Evolutionary conservation across 108 stramenopile species (phyloP).

Genomic region (Parietichytrium sp.): DNA sequence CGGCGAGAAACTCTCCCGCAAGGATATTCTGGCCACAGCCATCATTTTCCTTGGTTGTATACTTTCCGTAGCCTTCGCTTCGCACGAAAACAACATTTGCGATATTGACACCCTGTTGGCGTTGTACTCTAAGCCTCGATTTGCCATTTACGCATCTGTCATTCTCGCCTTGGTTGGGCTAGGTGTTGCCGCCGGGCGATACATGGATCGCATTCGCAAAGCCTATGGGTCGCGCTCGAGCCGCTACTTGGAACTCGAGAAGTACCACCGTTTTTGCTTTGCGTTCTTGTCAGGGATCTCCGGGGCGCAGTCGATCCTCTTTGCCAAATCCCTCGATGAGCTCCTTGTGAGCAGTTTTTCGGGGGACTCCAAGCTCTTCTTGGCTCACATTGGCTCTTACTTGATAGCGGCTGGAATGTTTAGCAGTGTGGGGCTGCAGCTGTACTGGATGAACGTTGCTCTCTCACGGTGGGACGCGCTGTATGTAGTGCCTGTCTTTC

Average conservation of each 20-base stretch:
- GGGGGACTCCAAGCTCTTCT: neutral
- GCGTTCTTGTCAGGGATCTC: constrained; percentile 24
- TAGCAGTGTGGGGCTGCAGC: neutral
- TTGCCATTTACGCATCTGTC: neutral
- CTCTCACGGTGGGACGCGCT: constrained; percentile 31
- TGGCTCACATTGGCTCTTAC: constrained; percentile 15
- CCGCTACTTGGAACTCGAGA: neutral
- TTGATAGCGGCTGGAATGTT: neutral
- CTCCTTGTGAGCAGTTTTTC: constrained; percentile 1
- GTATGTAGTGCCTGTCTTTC: constrained; percentile 41
- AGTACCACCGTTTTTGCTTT: constrained; percentile 5
- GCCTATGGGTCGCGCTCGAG: neutral
- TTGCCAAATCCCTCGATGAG: constrained; percentile 34
- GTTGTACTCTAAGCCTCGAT: neutral
- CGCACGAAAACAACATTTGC: constrained; percentile 33
- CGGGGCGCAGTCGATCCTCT: constrained; percentile 36
- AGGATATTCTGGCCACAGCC: neutral
- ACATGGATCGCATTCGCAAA: neutral
- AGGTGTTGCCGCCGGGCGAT: neutral
- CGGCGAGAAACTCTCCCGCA: constrained; percentile 2
- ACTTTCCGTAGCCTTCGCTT: constrained; percentile 33
- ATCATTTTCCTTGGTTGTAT: neutral
- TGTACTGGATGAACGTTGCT: constrained; percentile 1
- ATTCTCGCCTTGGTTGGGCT: constrained; percentile 6
- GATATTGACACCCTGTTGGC: neutral